Base-by-base conservation (phyloP, 768 basidiomycete genomes). In the Tricholoma hemisulphureum region DNA sequence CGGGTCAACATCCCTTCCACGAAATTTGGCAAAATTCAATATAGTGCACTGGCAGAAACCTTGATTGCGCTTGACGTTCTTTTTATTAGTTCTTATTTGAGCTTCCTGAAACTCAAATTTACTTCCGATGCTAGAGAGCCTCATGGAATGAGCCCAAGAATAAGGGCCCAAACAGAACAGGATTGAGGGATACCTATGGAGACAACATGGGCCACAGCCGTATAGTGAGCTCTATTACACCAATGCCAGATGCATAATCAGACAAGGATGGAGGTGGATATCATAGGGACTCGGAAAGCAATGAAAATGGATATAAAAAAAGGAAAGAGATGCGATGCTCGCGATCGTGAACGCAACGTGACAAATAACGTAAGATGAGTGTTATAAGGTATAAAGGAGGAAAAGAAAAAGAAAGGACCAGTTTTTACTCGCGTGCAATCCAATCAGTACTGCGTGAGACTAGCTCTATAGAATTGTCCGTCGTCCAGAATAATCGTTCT, bases 401-500 rank as follows among this genome's bases (percentile, higher is more conserved):
- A 20, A 34, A 49, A 23, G 14, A 53, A 18, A 52, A 32, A 43
- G 13, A 35, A 20, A 29, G n/a, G n/a, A n/a, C n/a, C n/a, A n/a
- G n/a, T n/a, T n/a, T 56, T 63, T 61, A 89, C 65, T 91, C 89
- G 62, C 89, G 81, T 28, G 86, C 81, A 32, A 94, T 83, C 92
- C 93, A 94, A 71, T 93, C 93, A 55, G 86, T 85, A 73, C 90
- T 91, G 59, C 92, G 82, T 55, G 88, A 84, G 65, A 87, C 89
- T 64, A 95, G 83, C 76, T 92, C 93, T 58, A 94, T 87, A 10
- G 92, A 89, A 71, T 89, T 89, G 67, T 98, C 95, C 56, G 88
- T 88, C 34, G 90, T 91, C 88, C 93, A 96, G 75, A 98, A 98
- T 60, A 94, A 71, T 34, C 89, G 82, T 70, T 99, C 97, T 20